A percentile compares a stretch with the other conserved stretches of the same genome.
Conservation (phyloP, 83 land plant species). For the Picea abies region DNA sequence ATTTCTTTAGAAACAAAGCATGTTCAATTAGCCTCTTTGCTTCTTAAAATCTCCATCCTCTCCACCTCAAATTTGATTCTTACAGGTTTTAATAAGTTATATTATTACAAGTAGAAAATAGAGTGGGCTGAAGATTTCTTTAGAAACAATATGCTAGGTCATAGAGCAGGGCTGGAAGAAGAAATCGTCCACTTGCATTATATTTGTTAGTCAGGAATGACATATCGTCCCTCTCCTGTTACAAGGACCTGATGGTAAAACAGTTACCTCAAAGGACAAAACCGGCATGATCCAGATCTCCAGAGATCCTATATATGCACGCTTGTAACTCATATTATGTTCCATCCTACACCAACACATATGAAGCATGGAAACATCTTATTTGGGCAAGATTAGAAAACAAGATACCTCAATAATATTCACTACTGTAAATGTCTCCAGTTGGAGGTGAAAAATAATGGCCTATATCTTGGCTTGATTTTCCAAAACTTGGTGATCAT, state of each 20-base stretch:
- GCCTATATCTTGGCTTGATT: not conserved
- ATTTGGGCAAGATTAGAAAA: too few relatives aligned
- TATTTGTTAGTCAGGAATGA: constrained; percentile 9
- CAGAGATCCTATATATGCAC: not conserved
- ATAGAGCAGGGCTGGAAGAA: not conserved
- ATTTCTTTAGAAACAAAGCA: not conserved
- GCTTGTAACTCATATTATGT: too few relatives aligned
- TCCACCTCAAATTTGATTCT: not conserved
- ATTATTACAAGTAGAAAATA: not conserved
- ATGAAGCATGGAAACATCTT: too few relatives aligned
- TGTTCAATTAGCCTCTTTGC: not conserved
- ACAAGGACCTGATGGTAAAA: constrained; percentile 15
- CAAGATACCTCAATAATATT: too few relatives aligned
- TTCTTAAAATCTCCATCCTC: not conserved
- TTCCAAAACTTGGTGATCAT: too few relatives aligned
- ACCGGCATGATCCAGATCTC: constrained; percentile 33
- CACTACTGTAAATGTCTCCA: not conserved
- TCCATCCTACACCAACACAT: too few relatives aligned
- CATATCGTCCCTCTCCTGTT: not conserved
- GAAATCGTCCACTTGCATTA: constrained; percentile 10
- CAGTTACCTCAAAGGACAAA: constrained; percentile 46
- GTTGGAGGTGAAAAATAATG: not conserved
- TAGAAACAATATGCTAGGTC: not conserved
- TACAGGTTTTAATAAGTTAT: not conserved
- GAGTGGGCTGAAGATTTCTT: not conserved